Percentiles rank a stretch among this genome's conserved stretches.
phyloP scores from a whole-genome alignment of 495 filamentous ascomycete species.

The Penicillium flavigenum region DNA sequence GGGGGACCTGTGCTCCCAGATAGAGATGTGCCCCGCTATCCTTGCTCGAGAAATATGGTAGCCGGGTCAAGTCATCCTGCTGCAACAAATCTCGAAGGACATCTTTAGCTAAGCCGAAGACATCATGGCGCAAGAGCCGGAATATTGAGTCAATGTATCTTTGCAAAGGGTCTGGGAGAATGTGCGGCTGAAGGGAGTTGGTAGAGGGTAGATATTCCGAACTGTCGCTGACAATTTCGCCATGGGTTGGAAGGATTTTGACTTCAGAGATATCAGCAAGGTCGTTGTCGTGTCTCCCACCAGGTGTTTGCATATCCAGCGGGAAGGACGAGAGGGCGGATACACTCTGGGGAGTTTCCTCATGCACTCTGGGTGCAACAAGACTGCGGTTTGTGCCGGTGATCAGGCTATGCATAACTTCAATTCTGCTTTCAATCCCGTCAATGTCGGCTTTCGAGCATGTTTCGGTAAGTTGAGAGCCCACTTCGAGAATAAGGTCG shows the following conservation, averaged over 20 bases:
- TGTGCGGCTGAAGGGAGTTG: conserved; percentile 14
- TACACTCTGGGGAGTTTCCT: not conserved
- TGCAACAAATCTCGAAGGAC: conserved; percentile 11
- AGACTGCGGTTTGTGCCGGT: conserved; percentile 10
- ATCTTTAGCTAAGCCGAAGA: conserved; percentile 20
- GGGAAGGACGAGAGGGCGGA: conserved; percentile 10
- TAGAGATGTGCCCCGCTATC: conserved; percentile 14
- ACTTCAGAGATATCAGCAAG: conserved; percentile 17
- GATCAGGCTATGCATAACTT: conserved; percentile 16
- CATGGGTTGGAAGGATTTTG: conserved; percentile 18
- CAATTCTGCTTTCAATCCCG: conserved; percentile 15
- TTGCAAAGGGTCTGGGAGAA: conserved; percentile 10
- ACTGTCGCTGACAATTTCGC: conserved; percentile 13
- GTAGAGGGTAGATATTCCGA: conserved; percentile 21
- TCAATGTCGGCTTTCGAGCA: conserved; percentile 15
- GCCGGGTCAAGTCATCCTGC: conserved; percentile 28
- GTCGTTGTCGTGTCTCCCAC: conserved; percentile 22
- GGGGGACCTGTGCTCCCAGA: conserved; percentile 3
- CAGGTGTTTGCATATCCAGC: conserved; percentile 18
- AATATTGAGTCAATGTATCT: conserved; percentile 20
- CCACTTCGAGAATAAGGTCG: not conserved
- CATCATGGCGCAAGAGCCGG: conserved; percentile 17
- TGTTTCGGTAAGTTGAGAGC: not conserved
- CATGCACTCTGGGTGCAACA: not conserved
- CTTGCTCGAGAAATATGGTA: conserved; percentile 4